Evolutionary conservation across 768 basidiomycete genomes (phyloP), one percentile per base, ranked within the genome.

Genomic region (Candolleomyces eurysporus): DNA sequence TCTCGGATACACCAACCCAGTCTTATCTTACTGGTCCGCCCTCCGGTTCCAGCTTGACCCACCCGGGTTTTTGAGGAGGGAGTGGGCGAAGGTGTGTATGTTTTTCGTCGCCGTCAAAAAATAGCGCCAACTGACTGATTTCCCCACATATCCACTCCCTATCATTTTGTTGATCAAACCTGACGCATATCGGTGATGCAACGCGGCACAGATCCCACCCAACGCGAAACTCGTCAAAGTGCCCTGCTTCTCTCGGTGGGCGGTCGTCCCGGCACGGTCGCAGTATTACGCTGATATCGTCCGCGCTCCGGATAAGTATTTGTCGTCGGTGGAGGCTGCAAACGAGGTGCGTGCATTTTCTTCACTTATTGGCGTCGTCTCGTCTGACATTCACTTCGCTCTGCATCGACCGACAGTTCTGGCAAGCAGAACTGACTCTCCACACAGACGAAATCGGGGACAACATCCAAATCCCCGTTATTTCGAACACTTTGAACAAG

Each of bases 391-490:
- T 46, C 45, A 46, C 8, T 46, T 21, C 45, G 43, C 26, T 11
- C 36, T 19, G 30, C 30, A 21, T 40, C n/a, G 11, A n/a, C 36
- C 16, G 7, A 14, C 26, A 51, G 52, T 19, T 36, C 17, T 36
- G 60, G 11, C 61, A 59, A 45, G 57, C 40, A 4, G 19, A 31
- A 49, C 66, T 14, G 54, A 68, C 68, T 8, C 43, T 68, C 6
- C 57, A 58, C 6, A 57, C 32, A 3, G 52, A 63, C 19, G 61
- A 62, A 17, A 60, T 63, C 13, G 48, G 62, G n/a, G 65, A 66
- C 40, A 62, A 57, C 31, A 58, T 62, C 21, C 68, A 69, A n/a
- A 16, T 69, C 21, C 64, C 64, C 2, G 61, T 66, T 22, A 59
- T 69, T 8, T 58, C 49, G 32, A 61, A 46, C 4, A 62, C 57